A percentile compares a stretch with the other conserved stretches of the same genome.
phyloP scores from a whole-genome alignment of 495 filamentous ascomycete genomes.

The Podospora comata region DNA sequence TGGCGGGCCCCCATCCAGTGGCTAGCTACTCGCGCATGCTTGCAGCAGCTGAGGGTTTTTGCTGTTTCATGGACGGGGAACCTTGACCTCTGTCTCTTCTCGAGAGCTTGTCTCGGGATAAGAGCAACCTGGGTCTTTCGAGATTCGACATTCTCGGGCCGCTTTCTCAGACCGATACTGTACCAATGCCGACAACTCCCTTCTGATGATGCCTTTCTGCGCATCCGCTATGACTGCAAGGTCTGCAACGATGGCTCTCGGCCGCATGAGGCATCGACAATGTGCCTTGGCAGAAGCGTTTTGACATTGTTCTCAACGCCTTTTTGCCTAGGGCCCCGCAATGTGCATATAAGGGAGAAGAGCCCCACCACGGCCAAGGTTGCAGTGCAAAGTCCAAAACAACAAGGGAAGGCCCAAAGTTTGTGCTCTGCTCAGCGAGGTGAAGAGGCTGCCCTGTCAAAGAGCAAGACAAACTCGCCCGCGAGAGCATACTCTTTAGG shows the following conservation, averaged over 20 bases:
- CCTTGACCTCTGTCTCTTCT: neutral
- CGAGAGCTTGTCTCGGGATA: neutral
- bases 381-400: constrained; percentile 8
- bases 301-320: constrained; percentile 8
- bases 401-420: constrained; percentile 2
- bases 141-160: neutral
- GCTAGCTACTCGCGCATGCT: neutral
- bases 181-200: too few relatives aligned
- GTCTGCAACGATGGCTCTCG: neutral
- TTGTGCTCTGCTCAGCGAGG: constrained; percentile 1
- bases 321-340: constrained; percentile 9
- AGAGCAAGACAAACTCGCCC: neutral
- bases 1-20: neutral
- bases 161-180: too few relatives aligned
- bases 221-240: neutral
- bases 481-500: neutral
- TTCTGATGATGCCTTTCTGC: too few relatives aligned
- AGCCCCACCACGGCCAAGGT: constrained; percentile 10
- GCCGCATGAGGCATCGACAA: neutral
- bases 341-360: constrained; percentile 5
- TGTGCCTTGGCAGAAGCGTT: neutral
- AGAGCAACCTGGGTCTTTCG: neutral
- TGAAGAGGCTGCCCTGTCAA: neutral
- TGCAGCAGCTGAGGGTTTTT: neutral
- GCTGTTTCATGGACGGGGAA: neutral